Conservation (phyloP, 257 asterid genomes). For the Salvia miltiorrhiza region DNA sequence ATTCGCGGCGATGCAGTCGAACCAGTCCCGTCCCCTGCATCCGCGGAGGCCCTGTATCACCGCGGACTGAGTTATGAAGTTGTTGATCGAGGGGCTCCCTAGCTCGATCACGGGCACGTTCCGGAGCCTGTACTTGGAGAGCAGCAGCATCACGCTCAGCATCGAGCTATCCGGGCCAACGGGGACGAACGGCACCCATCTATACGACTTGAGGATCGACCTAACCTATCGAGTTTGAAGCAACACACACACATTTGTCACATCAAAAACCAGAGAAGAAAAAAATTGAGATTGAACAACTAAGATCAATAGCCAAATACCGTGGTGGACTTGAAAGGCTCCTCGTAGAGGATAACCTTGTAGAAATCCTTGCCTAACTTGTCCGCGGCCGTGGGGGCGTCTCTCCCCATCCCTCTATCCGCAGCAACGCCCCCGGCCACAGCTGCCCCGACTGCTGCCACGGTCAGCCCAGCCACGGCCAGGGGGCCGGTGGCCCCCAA, state of each 20-base stretch:
- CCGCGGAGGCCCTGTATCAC: slow-evolving; percentile 68
- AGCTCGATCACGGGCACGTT: slow-evolving; percentile 79
- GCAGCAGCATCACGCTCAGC: slow-evolving; percentile 62
- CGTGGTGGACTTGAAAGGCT: slow-evolving; percentile 86
- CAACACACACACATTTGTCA: not conserved
- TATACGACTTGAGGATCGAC: slow-evolving; percentile 66
- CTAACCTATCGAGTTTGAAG: slow-evolving; percentile 46
- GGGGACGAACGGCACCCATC: slow-evolving; percentile 86
- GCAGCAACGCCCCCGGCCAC: slow-evolving; percentile 77
- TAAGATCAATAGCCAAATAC: slow-evolving; percentile 40
- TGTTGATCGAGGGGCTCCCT: slow-evolving; percentile 50
- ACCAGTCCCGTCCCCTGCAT: slow-evolving; percentile 86
- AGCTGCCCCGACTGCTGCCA: slow-evolving; percentile 83
- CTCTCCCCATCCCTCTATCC: slow-evolving; percentile 59
- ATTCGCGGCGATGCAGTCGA: slow-evolving; percentile 56
- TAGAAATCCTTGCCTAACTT: slow-evolving; percentile 81
- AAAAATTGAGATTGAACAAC: no score
- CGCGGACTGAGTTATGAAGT: slow-evolving; percentile 93
- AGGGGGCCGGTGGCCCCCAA: slow-evolving; percentile 79
- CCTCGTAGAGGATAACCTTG: slow-evolving; percentile 80
- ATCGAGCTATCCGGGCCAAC: slow-evolving; percentile 58
- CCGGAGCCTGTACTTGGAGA: slow-evolving; percentile 84
- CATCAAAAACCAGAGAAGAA: not conserved
- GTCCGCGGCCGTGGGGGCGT: slow-evolving; percentile 60
- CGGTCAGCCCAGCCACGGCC: slow-evolving; percentile 68